These are phyloP conservation scores for Botryotinia calthae DNA, from an alignment of 2,329 filamentous ascomycete genomes.

Conservation along the genomic window DNA sequence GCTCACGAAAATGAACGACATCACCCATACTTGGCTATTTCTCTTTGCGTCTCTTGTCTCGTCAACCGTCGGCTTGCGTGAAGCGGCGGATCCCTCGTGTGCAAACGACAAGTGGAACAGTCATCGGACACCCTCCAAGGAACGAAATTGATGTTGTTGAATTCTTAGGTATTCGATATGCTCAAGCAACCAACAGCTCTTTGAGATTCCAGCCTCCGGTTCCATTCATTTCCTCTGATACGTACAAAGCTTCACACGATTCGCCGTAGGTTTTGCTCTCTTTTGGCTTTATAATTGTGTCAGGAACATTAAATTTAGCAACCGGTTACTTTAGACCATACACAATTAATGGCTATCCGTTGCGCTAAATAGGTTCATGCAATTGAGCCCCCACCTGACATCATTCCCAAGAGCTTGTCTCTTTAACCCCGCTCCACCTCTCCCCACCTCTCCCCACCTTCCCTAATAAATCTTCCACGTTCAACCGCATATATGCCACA, in stretches of 20 bases:
- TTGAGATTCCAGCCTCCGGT: constrained; percentile 38
- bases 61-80: neutral
- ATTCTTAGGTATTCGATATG: constrained; percentile 45
- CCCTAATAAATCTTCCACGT: neutral
- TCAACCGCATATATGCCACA: constrained; percentile 9
- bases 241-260: neutral
- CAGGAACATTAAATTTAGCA: neutral
- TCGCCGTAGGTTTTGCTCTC: neutral
- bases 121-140: constrained; percentile 30
- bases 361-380: neutral
- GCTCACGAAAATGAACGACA: neutral
- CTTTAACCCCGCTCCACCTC: neutral
- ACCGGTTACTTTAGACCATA: neutral
- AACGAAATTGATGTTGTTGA: constrained; percentile 30
- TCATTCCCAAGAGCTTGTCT: neutral
- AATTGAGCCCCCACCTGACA: neutral
- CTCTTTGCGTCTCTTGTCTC: neutral
- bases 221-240: constrained; percentile 18
- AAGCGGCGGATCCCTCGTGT: constrained; percentile 10
- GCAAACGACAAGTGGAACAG: constrained; percentile 32
- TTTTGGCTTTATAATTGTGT: neutral
- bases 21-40: neutral
- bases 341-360: neutral
- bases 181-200: constrained; percentile 40
- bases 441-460: neutral